phyloP scores from a whole-genome alignment of 2,329 filamentous ascomycete species.

The Chalaropsis ovoidea region DNA sequence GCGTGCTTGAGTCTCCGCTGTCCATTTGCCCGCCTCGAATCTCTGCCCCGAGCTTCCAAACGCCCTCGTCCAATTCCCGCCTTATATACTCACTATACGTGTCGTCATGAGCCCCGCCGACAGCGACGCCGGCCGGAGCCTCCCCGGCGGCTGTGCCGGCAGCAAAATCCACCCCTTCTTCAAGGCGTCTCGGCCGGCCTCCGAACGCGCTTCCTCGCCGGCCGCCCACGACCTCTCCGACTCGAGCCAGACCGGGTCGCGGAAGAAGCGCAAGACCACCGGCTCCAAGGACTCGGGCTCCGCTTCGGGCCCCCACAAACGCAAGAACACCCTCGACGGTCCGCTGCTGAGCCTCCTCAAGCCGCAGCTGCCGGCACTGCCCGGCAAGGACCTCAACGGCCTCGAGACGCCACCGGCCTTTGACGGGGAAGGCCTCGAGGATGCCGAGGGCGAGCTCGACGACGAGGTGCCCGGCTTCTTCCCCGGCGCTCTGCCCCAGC shows the following conservation, averaged over 20 bases:
- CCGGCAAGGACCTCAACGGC: background rate
- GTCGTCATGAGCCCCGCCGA: background rate
- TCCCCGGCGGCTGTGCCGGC: background rate
- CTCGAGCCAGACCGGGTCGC: constrained; percentile 11
- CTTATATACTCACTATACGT: constrained; percentile 1
- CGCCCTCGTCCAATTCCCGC: background rate
- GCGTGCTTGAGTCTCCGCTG: background rate
- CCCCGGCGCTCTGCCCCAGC: background rate
- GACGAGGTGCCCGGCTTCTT: constrained; percentile 17
- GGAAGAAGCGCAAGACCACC: constrained; percentile 23
- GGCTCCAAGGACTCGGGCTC: constrained; percentile 8
- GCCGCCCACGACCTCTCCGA: constrained; percentile 20
- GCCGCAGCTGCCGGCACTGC: background rate
- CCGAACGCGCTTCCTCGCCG: constrained; percentile 1
- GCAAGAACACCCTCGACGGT: constrained; percentile 16
- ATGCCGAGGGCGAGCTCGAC: constrained; percentile 23
- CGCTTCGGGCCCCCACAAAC: background rate
- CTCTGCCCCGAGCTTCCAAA: background rate
- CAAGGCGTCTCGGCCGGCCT: constrained; percentile 17
- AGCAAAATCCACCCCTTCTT: constrained; percentile 25
- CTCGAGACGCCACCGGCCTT: constrained; percentile 15
- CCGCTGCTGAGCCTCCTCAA: constrained; percentile 23
- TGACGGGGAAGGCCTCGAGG: constrained; percentile 19
- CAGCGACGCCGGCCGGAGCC: background rate
- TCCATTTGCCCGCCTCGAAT: background rate